A percentile compares a stretch with the other conserved stretches of the same genome.
phyloP scores from a whole-genome alignment of 2,329 filamentous ascomycete species.

The Hypoxylon sp. region DNA sequence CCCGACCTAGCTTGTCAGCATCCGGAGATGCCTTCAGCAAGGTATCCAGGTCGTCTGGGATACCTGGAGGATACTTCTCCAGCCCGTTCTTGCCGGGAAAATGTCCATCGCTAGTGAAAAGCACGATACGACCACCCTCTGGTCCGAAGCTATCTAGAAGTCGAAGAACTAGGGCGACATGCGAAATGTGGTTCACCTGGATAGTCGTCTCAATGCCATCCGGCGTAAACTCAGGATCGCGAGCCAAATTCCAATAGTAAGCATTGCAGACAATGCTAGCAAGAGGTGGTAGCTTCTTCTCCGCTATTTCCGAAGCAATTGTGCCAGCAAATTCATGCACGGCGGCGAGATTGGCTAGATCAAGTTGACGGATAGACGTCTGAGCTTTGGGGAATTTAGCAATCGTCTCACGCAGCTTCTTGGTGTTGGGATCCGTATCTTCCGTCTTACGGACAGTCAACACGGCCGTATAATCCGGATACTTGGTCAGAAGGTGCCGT shows the following conservation, averaged over 20 bases:
- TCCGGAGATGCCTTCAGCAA: constrained; percentile 56
- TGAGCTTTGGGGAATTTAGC: constrained; percentile 57
- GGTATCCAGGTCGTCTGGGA: constrained; percentile 57
- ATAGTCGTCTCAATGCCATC: constrained; percentile 59
- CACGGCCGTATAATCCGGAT: constrained; percentile 49
- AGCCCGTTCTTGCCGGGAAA: constrained; percentile 58
- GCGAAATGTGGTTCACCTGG: constrained; percentile 59
- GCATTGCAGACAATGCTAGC: constrained; percentile 60
- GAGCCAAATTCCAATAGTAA: constrained; percentile 57
- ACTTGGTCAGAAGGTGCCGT: constrained; percentile 42
- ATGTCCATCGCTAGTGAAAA: constrained; percentile 56
- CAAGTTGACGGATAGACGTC: constrained; percentile 55
- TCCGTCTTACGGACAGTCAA: constrained; percentile 55
- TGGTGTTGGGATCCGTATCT: constrained; percentile 52
- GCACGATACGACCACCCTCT: constrained; percentile 58
- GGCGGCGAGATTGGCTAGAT: constrained; percentile 55
- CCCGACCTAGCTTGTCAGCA: constrained; percentile 56
- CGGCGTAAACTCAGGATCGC: constrained; percentile 53
- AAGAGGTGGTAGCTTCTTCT: constrained; percentile 53
- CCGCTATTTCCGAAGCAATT: constrained; percentile 51
- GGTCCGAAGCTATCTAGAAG: constrained; percentile 74
- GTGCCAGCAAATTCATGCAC: constrained; percentile 56
- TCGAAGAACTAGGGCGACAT: constrained; percentile 57
- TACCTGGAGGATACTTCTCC: constrained; percentile 55
- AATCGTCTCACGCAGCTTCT: constrained; percentile 49